phyloP scores from a whole-genome alignment of 352 stramenopile genomes.

The Pythium aristosporum region DNA sequence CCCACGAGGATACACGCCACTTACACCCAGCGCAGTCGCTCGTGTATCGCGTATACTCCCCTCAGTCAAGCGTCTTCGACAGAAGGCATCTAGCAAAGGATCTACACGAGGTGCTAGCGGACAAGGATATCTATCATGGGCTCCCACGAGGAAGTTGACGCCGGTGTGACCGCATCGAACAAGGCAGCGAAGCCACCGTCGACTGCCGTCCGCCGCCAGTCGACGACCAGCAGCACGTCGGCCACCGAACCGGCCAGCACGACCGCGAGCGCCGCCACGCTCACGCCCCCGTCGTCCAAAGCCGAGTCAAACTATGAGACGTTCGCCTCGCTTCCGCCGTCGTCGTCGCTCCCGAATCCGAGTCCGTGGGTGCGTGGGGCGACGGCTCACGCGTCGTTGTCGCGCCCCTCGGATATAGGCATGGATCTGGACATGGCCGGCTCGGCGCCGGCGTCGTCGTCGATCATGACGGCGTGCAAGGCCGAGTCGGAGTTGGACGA shows the following conservation, averaged over 20 bases:
- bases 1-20: not conserved
- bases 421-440: constrained; percentile 15
- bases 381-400: constrained; percentile 3
- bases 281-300: constrained; percentile 22
- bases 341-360: constrained; percentile 14
- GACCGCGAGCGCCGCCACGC: constrained; percentile 26
- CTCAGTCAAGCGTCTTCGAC: not conserved
- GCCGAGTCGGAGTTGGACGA: not conserved
- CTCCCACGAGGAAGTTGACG: constrained; percentile 11
- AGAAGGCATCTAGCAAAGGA: not conserved
- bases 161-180: constrained; percentile 4
- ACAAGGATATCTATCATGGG: constrained; percentile 12
- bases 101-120: not conserved
- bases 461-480: constrained; percentile 15
- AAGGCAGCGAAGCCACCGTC: not conserved
- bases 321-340: constrained; percentile 16
- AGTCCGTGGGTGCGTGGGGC: constrained; percentile 17
- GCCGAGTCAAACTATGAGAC: constrained; percentile 11
- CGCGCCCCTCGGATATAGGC: constrained; percentile 5
- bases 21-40: no score
- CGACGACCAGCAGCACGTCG: constrained; percentile 20
- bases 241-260: constrained; percentile 24
- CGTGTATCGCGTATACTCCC: not conserved
- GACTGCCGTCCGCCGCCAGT: constrained; percentile 21
- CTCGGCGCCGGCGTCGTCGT: constrained; percentile 25